These are phyloP conservation scores for Prunus dulcis DNA, from an alignment of 306 rosid species.

Conservation along the genomic window DNA sequence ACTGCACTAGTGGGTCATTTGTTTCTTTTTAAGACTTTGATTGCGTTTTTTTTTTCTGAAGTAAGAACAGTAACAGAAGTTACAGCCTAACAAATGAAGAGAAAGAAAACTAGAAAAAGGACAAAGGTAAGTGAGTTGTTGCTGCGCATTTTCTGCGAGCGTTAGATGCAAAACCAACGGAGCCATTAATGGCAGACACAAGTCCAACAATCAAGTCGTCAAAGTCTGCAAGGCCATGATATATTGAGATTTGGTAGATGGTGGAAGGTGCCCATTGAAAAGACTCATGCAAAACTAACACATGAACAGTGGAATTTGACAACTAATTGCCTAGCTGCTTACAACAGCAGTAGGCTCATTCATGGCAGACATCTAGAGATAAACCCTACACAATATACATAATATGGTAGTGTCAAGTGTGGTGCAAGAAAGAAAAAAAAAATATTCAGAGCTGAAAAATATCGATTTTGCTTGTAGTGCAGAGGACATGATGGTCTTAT, in stretches of 20 bases:
- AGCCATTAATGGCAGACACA: constrained; percentile 34
- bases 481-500: constrained; percentile 3
- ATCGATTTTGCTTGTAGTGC: neutral
- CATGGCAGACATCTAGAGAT: neutral
- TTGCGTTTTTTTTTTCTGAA: neutral
- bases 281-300: constrained; percentile 27
- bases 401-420: neutral
- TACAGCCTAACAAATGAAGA: neutral
- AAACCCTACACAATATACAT: neutral
- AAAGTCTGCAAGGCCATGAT: constrained; percentile 32
- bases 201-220: constrained; percentile 9
- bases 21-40: neutral
- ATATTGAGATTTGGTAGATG: constrained; percentile 18
- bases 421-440: neutral
- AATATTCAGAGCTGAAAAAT: neutral
- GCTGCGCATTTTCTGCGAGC: neutral
- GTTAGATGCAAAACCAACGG: neutral
- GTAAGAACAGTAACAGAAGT: neutral
- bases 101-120: neutral
- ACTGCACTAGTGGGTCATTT: no score
- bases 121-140: neutral
- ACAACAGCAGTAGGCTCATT: neutral
- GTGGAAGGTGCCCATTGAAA: constrained; percentile 36
- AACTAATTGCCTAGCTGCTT: neutral
- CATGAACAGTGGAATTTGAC: constrained; percentile 12